Evolutionary conservation across 345 rosid species (phyloP).

Genomic region (Citrus maxima): DNA sequence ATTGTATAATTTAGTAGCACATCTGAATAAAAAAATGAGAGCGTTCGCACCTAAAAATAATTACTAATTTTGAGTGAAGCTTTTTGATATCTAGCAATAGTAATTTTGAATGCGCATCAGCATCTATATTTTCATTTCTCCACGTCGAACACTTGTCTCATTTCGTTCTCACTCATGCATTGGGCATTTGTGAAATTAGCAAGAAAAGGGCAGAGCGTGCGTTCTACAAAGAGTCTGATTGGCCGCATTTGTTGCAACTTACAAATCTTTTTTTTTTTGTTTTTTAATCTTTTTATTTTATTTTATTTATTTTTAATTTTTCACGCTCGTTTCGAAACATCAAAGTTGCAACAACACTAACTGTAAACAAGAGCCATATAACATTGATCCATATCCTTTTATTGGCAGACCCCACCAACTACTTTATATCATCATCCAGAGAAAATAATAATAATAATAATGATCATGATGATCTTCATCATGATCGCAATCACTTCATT

Average conservation of each 20-base stretch:
- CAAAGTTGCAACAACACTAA: not conserved
- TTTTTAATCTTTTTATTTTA: not conserved
- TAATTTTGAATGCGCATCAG: too few species aligned
- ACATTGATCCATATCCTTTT: not conserved
- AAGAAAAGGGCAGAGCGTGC: not conserved
- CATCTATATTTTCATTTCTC: not conserved
- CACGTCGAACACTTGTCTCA: not conserved
- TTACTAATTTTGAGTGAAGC: too few species aligned
- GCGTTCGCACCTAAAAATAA: rapidly evolving
- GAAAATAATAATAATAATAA: too few species aligned
- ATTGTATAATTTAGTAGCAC: rapidly evolving
- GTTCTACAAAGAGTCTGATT: not conserved
- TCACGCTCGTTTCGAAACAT: too few species aligned
- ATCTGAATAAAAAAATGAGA: rapidly evolving
- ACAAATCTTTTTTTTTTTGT: not conserved
- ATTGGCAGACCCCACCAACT: slow-evolving; percentile 1
- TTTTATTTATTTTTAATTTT: not conserved
- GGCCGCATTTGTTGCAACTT: not conserved
- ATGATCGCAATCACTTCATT: not conserved
- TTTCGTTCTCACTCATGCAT: not conserved
- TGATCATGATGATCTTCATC: not conserved
- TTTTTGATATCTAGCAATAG: too few species aligned
- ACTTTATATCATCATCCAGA: not conserved
- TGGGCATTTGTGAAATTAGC: not conserved
- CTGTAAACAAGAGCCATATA: not conserved